Evolutionary conservation across 495 filamentous ascomycete species (phyloP), one percentile per base, ranked within the genome.

Genomic region (Xylaria flabelliformis): DNA sequence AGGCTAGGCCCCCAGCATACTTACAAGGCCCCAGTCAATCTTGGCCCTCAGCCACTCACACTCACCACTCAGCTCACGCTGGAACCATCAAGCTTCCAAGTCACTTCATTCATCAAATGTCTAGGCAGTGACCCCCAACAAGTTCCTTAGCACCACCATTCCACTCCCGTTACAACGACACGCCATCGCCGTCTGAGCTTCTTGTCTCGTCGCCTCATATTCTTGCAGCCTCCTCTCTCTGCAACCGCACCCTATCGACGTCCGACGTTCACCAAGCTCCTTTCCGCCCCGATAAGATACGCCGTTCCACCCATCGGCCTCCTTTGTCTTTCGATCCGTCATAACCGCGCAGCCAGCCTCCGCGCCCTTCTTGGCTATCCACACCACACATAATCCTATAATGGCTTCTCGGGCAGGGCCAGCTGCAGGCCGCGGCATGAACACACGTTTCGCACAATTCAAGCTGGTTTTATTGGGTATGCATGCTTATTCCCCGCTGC

Each of bases 381-480:
- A 26, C 62, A 73, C 67, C 71, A 15, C 67, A 69, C 51, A 63
- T 32, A 56, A 39, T 62, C 17, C 68, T 69, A 83, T 67, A 80
- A 97, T 97, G 94, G 91, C 94, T 80, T 87, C 92, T 78, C 87
- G 94, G 85, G 87, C 75, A 76, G 77, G 90, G 80, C 88, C 91
- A 81, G 88, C 92, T 82, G 92, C 91, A 81, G 87, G 88, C 79
- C 90, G 93, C 74, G 93, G 92, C 79, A 80, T 84, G 77, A 81
- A 80, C 80, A 85, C 80, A 76, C 92, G 95, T 77, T 99, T 99
- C 84, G 96, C 96, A 74, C 96, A 99, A 87, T 99, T 99, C 85
- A 99, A 99, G 88, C 90, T 99, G 77, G 96, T 99, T 70, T 86
- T 99, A 77, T 86, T 99, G 73, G 96, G 96, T 97, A 88, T 72